Percentiles rank a stretch among this genome's conserved stretches.
phyloP scores from a whole-genome alignment of 176 grass and related monocot species.

The maize (Zea mays) region Zm-B73-REFERENCE-NAM-5.0 NC_050105.1:52126501-52127000 shows the following conservation, averaged over 20 bases:
- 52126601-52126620: conserved; percentile 1
- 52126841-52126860: conserved; percentile 1
- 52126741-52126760: conserved; percentile 29
- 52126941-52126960: conserved; percentile 36
- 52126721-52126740: conserved; percentile 47
- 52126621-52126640: neutral
- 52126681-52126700: neutral
- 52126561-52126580: neutral
- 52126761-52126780: conserved; percentile 18
- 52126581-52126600: conserved; percentile 9
- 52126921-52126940: conserved; percentile 36
- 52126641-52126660: conserved; percentile 31
- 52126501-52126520: neutral
- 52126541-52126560: neutral
- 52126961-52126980: conserved; percentile 46
- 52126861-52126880: conserved; percentile 37
- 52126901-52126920: conserved; percentile 35
- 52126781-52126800: conserved; percentile 30
- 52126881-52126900: conserved; percentile 1
- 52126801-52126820: conserved; percentile 7
- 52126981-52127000: conserved; percentile 31
- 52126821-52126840: neutral
- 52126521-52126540: neutral
- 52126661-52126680: neutral
- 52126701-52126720: conserved; percentile 42